Evolutionary conservation across 768 basidiomycete genomes (phyloP).

Genomic region (Coprinopsis strossmayeri): DNA sequence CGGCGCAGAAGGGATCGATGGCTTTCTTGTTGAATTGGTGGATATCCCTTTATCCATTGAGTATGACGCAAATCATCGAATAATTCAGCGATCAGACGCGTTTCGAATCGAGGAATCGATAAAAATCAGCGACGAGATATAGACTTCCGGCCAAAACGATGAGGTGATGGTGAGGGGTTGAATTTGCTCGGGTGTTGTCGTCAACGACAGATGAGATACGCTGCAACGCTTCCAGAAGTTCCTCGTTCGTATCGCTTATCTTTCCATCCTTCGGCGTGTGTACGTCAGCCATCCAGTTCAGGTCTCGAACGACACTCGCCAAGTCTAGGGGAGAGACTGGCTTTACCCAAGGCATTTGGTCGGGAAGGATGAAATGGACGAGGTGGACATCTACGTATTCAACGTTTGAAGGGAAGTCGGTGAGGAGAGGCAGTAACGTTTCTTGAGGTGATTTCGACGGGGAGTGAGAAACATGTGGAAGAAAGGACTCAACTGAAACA

Average conservation of each 20-base stretch:
- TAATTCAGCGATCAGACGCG: no score
- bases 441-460: conserved; percentile 76
- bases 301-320: no score
- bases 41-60: no score
- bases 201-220: no score
- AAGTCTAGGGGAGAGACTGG: conserved; percentile 51
- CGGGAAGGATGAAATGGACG: conserved; percentile 65
- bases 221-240: conserved; percentile 20
- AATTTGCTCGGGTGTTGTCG: no score
- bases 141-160: conserved; percentile 85
- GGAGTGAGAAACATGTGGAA: conserved; percentile 81
- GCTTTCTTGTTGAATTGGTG: no score
- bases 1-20: no score
- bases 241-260: conserved; percentile 13
- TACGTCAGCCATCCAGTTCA: no score
- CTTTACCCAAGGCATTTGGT: conserved; percentile 93
- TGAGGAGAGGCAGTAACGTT: conserved; percentile 63
- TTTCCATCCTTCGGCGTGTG: background rate
- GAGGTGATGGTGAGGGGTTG: no score
- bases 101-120: conserved; percentile 61
- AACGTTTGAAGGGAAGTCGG: conserved; percentile 21
- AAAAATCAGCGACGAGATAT: conserved; percentile 92
- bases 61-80: no score
- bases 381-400: conserved; percentile 34
- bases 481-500: no score